Evolutionary conservation across 176 grass and related monocot species (phyloP), one percentile per base, ranked within the genome.

Genomic region (Rhynchospora tenuis): DNA sequence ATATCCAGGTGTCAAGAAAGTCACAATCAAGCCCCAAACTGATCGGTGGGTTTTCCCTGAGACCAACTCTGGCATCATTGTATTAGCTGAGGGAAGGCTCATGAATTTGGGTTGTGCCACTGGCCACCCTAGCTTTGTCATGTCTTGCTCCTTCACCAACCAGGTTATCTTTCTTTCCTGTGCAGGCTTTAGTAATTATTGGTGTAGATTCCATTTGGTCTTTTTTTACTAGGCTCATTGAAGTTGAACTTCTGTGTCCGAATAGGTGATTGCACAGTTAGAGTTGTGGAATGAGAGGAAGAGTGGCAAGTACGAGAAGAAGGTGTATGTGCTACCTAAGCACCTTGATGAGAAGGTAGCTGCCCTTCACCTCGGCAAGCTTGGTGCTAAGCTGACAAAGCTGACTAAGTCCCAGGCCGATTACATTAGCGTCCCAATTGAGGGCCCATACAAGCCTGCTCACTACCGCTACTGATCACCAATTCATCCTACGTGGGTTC

Each of bases 11-110:
- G 91, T 99, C 46, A 95, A 93, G 91, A 91, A 89, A 64, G 90
- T 95, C 87, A 95, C 93, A 88, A 99, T 99, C 89, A 99, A 99
- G 88, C 96, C 96, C 28, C 96, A 99, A 85, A 99, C 96, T 0
- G 96, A 99, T 81, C 87, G 96, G 65, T 99, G 96, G 96, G 91
- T 95, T n/a, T 95, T 99, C 88, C 96, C 96, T 14, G 96, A 99
- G 89, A 92, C 91, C 71, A 95, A 92, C 7, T 31, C 73, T 6
- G 96, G 93, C 59, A 99, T 99, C 85, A 93, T 99, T 5, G 93
- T 99, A 54, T 90, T 99, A 19, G 93, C 96, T 12, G 96, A 99
- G 96, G 96, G 96, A 27, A 89, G 93, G 14, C 89, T 99, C 23
- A 99, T 99, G 96, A 99, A 99, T 84, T 89, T 99, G 38, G 96